phyloP scores from a whole-genome alignment of 352 stramenopile species.

The Globisporangium echinulatum region DNA sequence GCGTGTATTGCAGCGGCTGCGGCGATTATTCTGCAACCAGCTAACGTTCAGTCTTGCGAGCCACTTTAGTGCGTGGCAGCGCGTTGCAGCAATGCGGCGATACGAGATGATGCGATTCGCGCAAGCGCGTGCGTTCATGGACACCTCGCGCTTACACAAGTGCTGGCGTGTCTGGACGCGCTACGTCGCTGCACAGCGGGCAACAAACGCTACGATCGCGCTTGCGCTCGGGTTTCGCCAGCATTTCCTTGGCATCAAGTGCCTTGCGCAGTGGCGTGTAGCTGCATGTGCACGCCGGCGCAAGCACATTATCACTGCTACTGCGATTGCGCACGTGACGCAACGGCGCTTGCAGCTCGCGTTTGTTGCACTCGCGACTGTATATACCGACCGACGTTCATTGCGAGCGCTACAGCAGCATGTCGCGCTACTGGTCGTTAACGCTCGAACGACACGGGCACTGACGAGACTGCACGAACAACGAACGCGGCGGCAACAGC shows the following conservation, averaged over 20 bases:
- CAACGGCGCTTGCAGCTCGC: not conserved
- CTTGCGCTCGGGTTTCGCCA: conserved; percentile 29
- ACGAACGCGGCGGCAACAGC: conserved; percentile 1
- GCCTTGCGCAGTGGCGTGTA: conserved; percentile 25
- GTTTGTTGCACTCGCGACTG: not conserved
- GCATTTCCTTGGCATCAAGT: conserved; percentile 30
- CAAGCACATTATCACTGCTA: conserved; percentile 9
- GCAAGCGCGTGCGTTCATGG: conserved; percentile 24
- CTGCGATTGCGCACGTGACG: not conserved
- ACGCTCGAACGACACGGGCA: not conserved
- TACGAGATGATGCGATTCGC: conserved; percentile 21
- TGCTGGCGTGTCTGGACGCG: conserved; percentile 31
- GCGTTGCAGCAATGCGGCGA: conserved; percentile 7
- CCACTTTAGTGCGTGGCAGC: conserved; percentile 47
- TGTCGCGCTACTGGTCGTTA: not conserved
- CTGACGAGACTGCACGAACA: not conserved
- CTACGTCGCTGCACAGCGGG: conserved; percentile 13
- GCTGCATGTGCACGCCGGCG: conserved; percentile 10
- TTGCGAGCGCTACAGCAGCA: not conserved
- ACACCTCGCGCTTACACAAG: conserved; percentile 14
- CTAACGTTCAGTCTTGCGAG: conserved; percentile 23
- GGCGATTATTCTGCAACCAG: conserved; percentile 29
- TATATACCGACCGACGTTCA: not conserved
- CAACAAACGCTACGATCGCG: conserved; percentile 22
- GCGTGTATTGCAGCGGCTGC: conserved; percentile 29